Conservation (phyloP, 768 basidiomycete species). For the Lactarius trivialis region DNA sequence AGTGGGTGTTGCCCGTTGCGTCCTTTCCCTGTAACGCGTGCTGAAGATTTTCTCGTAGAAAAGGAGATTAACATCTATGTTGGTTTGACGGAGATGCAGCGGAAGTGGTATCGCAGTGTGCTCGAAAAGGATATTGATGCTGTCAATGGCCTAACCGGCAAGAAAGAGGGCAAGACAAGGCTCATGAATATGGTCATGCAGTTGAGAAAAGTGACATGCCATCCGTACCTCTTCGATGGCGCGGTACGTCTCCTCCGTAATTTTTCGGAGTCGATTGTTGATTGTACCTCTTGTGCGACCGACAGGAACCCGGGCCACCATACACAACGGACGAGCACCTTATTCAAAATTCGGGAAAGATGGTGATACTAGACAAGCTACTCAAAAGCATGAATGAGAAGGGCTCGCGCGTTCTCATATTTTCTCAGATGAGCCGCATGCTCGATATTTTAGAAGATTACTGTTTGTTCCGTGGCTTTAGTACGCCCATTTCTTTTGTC, state of each 20-base stretch:
- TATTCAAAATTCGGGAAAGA: slow-evolving; percentile 90
- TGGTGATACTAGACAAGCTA: slow-evolving; percentile 95
- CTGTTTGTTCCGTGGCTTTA: slow-evolving; percentile 83
- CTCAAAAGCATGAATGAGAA: slow-evolving; percentile 81
- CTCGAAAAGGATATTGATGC: slow-evolving; percentile 98
- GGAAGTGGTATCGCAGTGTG: slow-evolving; percentile 95
- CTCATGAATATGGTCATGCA: slow-evolving; percentile 99
- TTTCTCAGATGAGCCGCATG: slow-evolving; percentile 99
- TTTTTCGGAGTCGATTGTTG: background rate
- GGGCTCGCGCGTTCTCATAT: slow-evolving; percentile 93
- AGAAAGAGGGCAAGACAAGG: slow-evolving; percentile 97
- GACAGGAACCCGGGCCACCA: slow-evolving; percentile 91
- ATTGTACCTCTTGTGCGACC: background rate
- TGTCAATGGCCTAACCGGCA: slow-evolving; percentile 91
- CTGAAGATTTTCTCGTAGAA: slow-evolving; percentile 40
- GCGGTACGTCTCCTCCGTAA: slow-evolving; percentile 45
- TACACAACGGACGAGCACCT: slow-evolving; percentile 98
- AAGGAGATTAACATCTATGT: slow-evolving; percentile 99
- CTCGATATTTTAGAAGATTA: slow-evolving; percentile 97
- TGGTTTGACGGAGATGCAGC: slow-evolving; percentile 93
- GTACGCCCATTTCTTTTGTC: slow-evolving; percentile 41
- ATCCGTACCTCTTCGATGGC: slow-evolving; percentile 89
- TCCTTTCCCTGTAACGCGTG: slow-evolving; percentile 1
- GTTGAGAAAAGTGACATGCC: slow-evolving; percentile 83
- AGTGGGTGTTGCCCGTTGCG: slow-evolving; percentile 41